phyloP scores from a whole-genome alignment of 75 land plant species.

The Pinus taeda region DNA sequence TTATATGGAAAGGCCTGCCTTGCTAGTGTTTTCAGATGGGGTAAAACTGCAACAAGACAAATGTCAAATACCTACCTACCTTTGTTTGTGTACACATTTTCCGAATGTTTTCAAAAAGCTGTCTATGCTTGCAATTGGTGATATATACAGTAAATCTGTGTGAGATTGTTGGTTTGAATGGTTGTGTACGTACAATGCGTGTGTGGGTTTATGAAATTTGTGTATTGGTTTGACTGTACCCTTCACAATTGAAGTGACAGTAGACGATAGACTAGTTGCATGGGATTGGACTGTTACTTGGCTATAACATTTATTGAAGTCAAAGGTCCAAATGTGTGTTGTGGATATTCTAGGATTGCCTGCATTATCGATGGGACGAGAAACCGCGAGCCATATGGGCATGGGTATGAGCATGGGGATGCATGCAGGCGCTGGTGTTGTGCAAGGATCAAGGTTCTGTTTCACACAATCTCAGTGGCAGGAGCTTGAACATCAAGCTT shows the following conservation, averaged over 20 bases:
- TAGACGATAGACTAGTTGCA: background rate
- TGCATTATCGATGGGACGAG: constrained; percentile 8
- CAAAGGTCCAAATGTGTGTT: background rate
- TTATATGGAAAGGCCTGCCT: no score
- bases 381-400: constrained; percentile 12
- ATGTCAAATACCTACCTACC: background rate
- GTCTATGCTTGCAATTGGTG: background rate
- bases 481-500: constrained; percentile 52
- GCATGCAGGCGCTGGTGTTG: background rate
- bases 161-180: background rate
- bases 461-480: constrained; percentile 48
- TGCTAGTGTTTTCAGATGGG: no score
- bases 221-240: background rate
- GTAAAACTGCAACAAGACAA: no score
- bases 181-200: background rate
- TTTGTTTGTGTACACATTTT: background rate
- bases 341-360: constrained; percentile 5
- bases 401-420: constrained; percentile 13
- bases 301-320: background rate
- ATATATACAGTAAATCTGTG: background rate
- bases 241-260: background rate
- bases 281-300: background rate
- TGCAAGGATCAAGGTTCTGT: constrained; percentile 12
- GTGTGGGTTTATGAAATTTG: background rate
- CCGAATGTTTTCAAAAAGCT: no score